phyloP scores from a whole-genome alignment of 164 flowering plant species.

The Akebia trifoliata region DNA sequence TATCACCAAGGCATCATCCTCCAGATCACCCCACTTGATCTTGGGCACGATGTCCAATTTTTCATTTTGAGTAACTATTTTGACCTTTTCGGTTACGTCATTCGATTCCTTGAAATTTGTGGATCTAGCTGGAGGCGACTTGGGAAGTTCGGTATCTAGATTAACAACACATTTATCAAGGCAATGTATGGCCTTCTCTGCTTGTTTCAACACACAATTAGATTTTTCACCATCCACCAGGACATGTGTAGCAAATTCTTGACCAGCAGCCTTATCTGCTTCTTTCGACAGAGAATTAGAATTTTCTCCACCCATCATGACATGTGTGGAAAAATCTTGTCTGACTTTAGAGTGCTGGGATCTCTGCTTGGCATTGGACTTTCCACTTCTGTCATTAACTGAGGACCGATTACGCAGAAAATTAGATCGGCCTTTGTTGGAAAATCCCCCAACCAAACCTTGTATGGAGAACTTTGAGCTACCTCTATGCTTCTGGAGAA shows the following conservation, averaged over 20 bases:
- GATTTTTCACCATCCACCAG: constrained; percentile 18
- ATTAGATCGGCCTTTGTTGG: constrained; percentile 37
- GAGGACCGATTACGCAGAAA: constrained; percentile 18
- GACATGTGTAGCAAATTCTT: constrained; percentile 7
- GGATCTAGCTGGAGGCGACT: constrained; percentile 7
- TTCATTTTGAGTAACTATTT: constrained; percentile 20
- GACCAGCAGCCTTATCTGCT: constrained; percentile 25
- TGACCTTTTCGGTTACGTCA: constrained; percentile 4
- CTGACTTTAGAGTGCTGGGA: constrained; percentile 24
- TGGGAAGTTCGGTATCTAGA: constrained; percentile 24
- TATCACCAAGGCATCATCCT: constrained; percentile 41
- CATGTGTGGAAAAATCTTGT: constrained; percentile 12
- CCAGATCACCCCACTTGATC: constrained; percentile 77
- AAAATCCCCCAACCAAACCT: constrained; percentile 50
- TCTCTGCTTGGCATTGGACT: constrained; percentile 15
- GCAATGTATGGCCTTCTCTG: constrained; percentile 18
- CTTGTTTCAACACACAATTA: constrained; percentile 19
- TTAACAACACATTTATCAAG: constrained; percentile 32
- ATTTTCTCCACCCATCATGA: constrained; percentile 15
- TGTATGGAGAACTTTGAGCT: constrained; percentile 58
- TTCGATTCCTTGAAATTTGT: constrained; percentile 8
- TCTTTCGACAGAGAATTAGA: constrained; percentile 20
- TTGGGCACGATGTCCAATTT: constrained; percentile 33
- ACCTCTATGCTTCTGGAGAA: constrained; percentile 64
- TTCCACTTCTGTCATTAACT: constrained; percentile 23